Evolutionary conservation across 2,329 filamentous ascomycete genomes (phyloP).

Genomic region (Colletotrichum godetiae): DNA sequence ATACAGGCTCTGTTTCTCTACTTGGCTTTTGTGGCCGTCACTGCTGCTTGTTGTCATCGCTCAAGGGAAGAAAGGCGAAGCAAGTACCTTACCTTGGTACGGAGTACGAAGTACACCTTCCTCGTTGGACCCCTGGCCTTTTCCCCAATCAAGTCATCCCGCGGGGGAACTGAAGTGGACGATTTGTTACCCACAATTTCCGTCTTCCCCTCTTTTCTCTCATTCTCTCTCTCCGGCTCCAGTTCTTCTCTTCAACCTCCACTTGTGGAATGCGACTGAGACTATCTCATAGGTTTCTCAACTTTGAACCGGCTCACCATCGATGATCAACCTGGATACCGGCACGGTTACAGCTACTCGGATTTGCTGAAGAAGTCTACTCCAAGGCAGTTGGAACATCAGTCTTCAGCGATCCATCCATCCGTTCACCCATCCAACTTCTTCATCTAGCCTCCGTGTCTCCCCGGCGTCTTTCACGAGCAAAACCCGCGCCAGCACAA

Average conservation of each 20-base stretch:
- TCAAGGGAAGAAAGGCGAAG: conserved; percentile 3
- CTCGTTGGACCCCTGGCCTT: neutral
- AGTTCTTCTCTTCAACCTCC: neutral
- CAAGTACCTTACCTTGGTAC: neutral
- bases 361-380: neutral
- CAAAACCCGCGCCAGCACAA: conserved; percentile 3
- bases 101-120: neutral
- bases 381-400: no score
- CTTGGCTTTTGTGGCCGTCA: neutral
- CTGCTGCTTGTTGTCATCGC: conserved; percentile 5
- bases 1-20: neutral
- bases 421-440: neutral
- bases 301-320: neutral
- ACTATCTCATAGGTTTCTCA: neutral
- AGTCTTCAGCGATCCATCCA: neutral
- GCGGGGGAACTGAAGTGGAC: conserved; percentile 6
- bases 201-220: conserved; percentile 31
- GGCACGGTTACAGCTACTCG: neutral
- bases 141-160: conserved; percentile 25
- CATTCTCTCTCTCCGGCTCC: neutral
- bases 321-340: neutral
- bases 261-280: neutral
- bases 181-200: conserved; percentile 12
- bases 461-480: conserved; percentile 19
- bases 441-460: neutral